A percentile compares a stretch with the other conserved stretches of the same genome.
Conservation (phyloP, 2,329 filamentous ascomycete species). For the Aspergillus glaucus region DNA sequence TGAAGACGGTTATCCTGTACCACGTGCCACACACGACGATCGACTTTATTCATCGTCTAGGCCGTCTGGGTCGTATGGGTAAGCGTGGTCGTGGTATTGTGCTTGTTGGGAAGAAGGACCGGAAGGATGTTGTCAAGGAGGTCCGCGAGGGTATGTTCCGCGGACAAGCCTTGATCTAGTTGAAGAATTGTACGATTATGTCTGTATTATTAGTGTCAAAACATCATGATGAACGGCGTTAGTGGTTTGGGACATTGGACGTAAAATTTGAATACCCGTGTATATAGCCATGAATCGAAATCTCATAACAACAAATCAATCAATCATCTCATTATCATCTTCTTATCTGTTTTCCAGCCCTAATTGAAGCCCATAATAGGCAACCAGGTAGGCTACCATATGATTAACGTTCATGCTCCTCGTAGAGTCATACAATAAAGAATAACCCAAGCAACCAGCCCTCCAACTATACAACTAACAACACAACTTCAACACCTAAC, state of each 20-base stretch:
- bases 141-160: slow-evolving; percentile 85
- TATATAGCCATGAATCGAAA: slow-evolving; percentile 1
- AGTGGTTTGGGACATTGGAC: not conserved
- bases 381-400: no score
- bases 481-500: no score
- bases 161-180: slow-evolving; percentile 66
- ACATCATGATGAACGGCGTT: not conserved
- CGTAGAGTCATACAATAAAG: no score
- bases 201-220: slow-evolving; percentile 6
- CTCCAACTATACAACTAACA: no score
- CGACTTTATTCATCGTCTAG: slow-evolving; percentile 94
- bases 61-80: slow-evolving; percentile 87
- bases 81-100: slow-evolving; percentile 83
- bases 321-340: not conserved
- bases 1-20: slow-evolving; percentile 86
- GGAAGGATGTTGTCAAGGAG: slow-evolving; percentile 84
- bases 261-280: not conserved
- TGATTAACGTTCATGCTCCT: no score
- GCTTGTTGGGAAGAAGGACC: slow-evolving; percentile 79
- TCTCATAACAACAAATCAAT: slow-evolving; percentile 3
- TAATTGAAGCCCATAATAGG: no score
- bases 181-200: slow-evolving; percentile 9
- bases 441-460: no score
- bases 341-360: no score
- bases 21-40: slow-evolving; percentile 98